Evolutionary conservation across 768 basidiomycete genomes (phyloP).

Genomic region (Paxillus ammoniavirescens): DNA sequence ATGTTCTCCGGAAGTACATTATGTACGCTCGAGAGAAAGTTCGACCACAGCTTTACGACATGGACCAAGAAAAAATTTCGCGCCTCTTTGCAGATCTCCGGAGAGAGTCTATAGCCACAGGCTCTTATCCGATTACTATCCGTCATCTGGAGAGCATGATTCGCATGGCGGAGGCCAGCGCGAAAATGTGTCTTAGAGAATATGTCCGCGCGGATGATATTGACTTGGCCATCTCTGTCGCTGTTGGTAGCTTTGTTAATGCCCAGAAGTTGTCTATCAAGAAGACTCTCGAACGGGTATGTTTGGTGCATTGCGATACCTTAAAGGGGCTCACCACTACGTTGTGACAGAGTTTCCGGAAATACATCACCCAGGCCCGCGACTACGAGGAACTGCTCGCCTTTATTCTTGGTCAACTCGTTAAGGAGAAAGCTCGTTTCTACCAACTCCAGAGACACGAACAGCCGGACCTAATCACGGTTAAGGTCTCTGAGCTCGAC

Average conservation of each 20-base stretch:
- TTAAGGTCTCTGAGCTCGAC: conserved; percentile 83
- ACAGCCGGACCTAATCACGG: conserved; percentile 72
- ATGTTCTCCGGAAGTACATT: conserved; percentile 94
- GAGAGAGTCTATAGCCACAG: conserved; percentile 93
- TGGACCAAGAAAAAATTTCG: conserved; percentile 94
- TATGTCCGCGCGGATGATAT: conserved; percentile 96
- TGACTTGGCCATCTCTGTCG: conserved; percentile 94
- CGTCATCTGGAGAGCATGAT: conserved; percentile 99
- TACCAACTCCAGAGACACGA: conserved; percentile 74
- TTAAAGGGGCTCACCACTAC: conserved; percentile 11
- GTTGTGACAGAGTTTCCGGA: conserved; percentile 78
- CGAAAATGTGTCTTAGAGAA: conserved; percentile 97
- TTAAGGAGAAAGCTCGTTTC: conserved; percentile 90
- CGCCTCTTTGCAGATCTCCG: conserved; percentile 94
- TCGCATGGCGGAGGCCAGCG: conserved; percentile 97
- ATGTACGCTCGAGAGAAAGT: conserved; percentile 97
- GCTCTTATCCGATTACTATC: conserved; percentile 98
- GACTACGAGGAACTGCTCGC: conserved; percentile 95
- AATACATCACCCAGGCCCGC: conserved; percentile 92
- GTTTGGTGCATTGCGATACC: not conserved
- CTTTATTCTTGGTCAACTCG: conserved; percentile 89
- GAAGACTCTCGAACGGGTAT: conserved; percentile 91
- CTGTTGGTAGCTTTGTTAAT: conserved; percentile 90
- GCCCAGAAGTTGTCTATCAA: conserved; percentile 99
- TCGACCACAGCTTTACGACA: conserved; percentile 87